Percentiles rank a stretch among this genome's conserved stretches.
Conservation (phyloP, 1,284 basidiomycete genomes). For the Ganoderma sinense region DNA sequence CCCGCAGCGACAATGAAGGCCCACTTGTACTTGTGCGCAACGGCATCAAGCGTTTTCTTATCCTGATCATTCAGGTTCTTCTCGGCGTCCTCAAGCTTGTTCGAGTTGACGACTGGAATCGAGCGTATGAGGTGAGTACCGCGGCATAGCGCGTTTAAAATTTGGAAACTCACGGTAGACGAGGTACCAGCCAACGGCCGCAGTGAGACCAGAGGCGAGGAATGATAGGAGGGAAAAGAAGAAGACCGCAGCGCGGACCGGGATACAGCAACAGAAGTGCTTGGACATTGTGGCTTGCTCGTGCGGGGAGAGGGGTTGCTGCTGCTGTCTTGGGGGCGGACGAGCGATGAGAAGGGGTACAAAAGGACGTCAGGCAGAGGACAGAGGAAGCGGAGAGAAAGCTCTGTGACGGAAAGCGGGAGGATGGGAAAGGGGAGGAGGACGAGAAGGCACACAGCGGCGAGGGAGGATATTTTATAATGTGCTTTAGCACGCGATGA, state of each 20-base stretch:
- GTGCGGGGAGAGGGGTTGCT: not conserved
- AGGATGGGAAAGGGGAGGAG: constrained; percentile 3
- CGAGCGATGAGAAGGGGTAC: constrained; percentile 9
- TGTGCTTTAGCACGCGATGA: constrained; percentile 15
- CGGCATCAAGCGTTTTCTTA: constrained; percentile 18
- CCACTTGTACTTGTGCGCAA: constrained; percentile 38
- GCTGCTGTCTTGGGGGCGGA: not conserved
- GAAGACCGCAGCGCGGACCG: constrained; percentile 66
- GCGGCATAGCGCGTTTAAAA: not conserved
- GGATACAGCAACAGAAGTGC: constrained; percentile 67
- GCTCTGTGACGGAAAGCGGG: constrained; percentile 19
- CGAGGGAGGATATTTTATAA: constrained; percentile 15
- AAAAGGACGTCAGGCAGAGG: constrained; percentile 26
- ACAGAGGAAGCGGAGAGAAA: constrained; percentile 12
- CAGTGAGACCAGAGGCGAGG: constrained; percentile 47
- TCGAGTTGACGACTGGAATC: constrained; percentile 29
- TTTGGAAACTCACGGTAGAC: constrained; percentile 32
- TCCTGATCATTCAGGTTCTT: constrained; percentile 33
- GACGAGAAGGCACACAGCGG: constrained; percentile 8
- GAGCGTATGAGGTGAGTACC: not conserved
- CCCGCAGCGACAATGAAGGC: constrained; percentile 55
- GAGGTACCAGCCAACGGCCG: constrained; percentile 51
- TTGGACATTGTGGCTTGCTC: constrained; percentile 33
- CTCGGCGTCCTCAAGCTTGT: constrained; percentile 32
- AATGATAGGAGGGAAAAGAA: constrained; percentile 58